Conservation (phyloP, 1,139 yeast genomes). For the Geotrichum cucujoidarum region DNA sequence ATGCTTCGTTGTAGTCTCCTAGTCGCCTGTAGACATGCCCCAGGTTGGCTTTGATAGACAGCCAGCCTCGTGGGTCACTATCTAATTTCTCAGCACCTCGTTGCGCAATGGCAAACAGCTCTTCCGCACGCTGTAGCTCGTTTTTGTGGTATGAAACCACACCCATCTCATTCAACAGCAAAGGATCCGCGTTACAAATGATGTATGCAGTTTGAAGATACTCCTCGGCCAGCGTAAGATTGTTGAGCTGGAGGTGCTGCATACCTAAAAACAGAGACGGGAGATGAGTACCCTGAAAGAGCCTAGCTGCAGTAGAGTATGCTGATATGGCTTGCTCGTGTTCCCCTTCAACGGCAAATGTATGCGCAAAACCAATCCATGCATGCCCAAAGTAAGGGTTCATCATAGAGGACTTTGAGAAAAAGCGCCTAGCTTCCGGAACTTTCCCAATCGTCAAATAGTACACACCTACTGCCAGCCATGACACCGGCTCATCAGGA, state of each 20-base stretch:
- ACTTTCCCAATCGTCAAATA: constrained; percentile 71
- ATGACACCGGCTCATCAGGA: constrained; percentile 78
- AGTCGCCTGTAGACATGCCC: constrained; percentile 85
- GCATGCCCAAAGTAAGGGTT: constrained; percentile 93
- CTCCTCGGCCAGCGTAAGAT: constrained; percentile 78
- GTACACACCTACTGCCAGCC: constrained; percentile 91
- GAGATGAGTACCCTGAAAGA: constrained; percentile 90
- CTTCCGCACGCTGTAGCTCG: constrained; percentile 65
- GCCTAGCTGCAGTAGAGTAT: constrained; percentile 88
- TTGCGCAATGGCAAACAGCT: constrained; percentile 66
- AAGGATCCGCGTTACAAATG: constrained; percentile 79
- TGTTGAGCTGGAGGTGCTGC: constrained; percentile 90
- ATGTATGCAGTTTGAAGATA: constrained; percentile 71
- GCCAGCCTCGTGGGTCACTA: constrained; percentile 79
- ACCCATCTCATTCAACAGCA: constrained; percentile 85
- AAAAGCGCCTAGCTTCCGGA: constrained; percentile 79
- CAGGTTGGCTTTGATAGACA: constrained; percentile 79
- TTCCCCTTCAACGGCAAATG: constrained; percentile 96
- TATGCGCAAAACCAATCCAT: constrained; percentile 98
- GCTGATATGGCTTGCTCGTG: constrained; percentile 98
- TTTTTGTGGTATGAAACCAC: constrained; percentile 78
- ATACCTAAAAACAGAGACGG: constrained; percentile 90
- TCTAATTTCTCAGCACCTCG: constrained; percentile 63
- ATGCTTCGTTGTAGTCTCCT: constrained; percentile 58
- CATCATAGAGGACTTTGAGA: constrained; percentile 82